Percentiles rank a stretch among this genome's conserved stretches.
phyloP scores from a whole-genome alignment of 108 stramenopile species.

The Fragilariopsis cylindrus region DNA sequence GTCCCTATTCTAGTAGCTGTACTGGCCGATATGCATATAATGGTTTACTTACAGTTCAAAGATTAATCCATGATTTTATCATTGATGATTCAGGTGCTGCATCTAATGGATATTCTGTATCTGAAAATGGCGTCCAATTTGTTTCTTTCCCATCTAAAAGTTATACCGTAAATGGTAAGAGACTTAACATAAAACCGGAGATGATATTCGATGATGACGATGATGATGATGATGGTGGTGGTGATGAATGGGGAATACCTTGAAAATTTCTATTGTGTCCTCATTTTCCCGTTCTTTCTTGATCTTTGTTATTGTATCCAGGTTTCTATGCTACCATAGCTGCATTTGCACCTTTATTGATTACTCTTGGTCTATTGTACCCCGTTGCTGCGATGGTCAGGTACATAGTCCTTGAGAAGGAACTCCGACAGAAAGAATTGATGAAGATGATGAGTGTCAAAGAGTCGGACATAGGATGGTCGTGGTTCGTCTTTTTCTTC shows the following conservation, averaged over 20 bases:
- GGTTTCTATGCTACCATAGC: conserved; percentile 37
- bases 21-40: conserved; percentile 79
- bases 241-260: background rate
- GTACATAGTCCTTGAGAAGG: conserved; percentile 68
- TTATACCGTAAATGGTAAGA: conserved; percentile 43
- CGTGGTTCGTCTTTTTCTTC: conserved; percentile 72
- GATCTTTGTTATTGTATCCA: background rate
- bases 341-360: conserved; percentile 41
- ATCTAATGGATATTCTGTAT: conserved; percentile 31
- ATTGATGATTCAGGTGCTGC: conserved; percentile 48
- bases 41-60: conserved; percentile 71
- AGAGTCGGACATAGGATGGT: conserved; percentile 70
- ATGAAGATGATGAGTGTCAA: conserved; percentile 89
- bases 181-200: background rate
- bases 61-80: conserved; percentile 76
- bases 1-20: conserved; percentile 46
- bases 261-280: conserved; percentile 44
- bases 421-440: conserved; percentile 80
- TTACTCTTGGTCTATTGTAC: conserved; percentile 64
- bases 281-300: conserved; percentile 46
- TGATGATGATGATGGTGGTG: too few species aligned
- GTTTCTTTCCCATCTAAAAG: conserved; percentile 64
- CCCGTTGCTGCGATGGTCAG: conserved; percentile 67
- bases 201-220: too few species aligned
- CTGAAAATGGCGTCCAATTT: conserved; percentile 59